A percentile compares a stretch with the other conserved stretches of the same genome.
phyloP scores from a whole-genome alignment of 495 filamentous ascomycete genomes.

The Neurospora sp. region DNA sequence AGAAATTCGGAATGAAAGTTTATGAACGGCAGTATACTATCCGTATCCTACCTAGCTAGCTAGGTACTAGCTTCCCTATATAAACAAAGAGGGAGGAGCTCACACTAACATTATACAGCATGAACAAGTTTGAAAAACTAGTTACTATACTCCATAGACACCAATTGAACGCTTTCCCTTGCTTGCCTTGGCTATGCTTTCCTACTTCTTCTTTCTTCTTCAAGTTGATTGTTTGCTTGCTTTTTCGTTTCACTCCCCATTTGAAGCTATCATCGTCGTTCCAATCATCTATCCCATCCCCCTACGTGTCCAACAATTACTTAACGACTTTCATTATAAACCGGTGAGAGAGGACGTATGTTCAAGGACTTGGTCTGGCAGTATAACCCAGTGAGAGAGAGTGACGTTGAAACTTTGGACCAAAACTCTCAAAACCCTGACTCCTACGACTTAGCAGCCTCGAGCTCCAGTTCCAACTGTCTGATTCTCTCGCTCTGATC shows the following conservation, averaged over 20 bases:
- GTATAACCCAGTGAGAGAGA: not conserved
- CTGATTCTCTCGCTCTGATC: constrained; percentile 61
- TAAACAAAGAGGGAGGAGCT: not conserved
- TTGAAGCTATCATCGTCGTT: constrained; percentile 2
- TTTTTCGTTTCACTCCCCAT: not conserved
- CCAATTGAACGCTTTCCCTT: not conserved
- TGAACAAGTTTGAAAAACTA: not conserved
- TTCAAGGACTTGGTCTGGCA: not conserved
- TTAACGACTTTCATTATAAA: not conserved
- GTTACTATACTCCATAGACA: not conserved
- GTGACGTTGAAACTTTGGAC: not conserved
- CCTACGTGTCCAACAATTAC: not conserved
- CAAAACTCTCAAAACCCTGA: not conserved
- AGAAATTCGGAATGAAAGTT: not conserved
- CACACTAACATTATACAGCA: not conserved
- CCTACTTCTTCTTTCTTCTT: not conserved
- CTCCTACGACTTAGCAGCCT: constrained; percentile 36
- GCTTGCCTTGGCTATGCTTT: not conserved
- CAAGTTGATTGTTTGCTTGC: not conserved
- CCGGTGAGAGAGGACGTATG: not conserved
- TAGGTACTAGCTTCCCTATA: not conserved
- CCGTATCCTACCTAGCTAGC: not conserved
- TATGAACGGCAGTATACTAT: not conserved
- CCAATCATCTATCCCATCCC: not conserved
- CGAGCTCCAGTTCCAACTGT: constrained; percentile 58